Percentiles rank a stretch among this genome's conserved stretches.
Evolutionary conservation across 2,329 filamentous ascomycete genomes (phyloP).

Genomic region (Seiridium unicorne): DNA sequence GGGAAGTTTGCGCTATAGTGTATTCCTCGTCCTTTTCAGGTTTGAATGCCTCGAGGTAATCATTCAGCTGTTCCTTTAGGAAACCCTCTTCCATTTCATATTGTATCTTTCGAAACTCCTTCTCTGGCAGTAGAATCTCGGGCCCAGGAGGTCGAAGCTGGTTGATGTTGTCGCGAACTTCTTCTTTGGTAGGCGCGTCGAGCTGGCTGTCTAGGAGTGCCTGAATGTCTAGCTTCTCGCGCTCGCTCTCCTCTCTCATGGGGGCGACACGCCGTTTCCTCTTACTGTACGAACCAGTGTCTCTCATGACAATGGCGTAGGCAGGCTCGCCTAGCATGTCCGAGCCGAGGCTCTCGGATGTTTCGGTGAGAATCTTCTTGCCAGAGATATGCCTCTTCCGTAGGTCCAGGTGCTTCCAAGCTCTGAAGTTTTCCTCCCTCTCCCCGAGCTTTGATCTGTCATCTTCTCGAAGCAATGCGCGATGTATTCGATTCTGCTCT

Average conservation of each 20-base stretch:
- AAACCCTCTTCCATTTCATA: slow-evolving; percentile 42
- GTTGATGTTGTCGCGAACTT: slow-evolving; percentile 45
- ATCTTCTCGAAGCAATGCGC: not conserved
- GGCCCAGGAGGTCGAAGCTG: slow-evolving; percentile 46
- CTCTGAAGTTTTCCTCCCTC: not conserved
- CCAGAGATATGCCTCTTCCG: slow-evolving; percentile 19
- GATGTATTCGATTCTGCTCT: not conserved
- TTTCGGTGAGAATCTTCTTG: slow-evolving; percentile 23
- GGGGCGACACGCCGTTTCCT: not conserved
- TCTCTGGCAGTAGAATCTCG: slow-evolving; percentile 32
- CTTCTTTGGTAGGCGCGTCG: slow-evolving; percentile 25
- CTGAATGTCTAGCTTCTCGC: slow-evolving; percentile 28
- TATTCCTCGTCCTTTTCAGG: not conserved
- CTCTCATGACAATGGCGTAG: slow-evolving; percentile 46
- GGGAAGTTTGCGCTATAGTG: not conserved
- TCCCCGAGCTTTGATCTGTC: not conserved
- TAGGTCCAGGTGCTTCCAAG: slow-evolving; percentile 10
- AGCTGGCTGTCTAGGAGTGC: slow-evolving; percentile 26
- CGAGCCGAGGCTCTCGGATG: slow-evolving; percentile 20
- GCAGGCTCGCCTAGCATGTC: slow-evolving; percentile 37
- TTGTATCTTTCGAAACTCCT: slow-evolving; percentile 40
- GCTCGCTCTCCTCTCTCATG: not conserved
- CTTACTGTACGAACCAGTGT: slow-evolving; percentile 21
- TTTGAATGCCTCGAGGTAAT: slow-evolving; percentile 33
- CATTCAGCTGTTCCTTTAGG: slow-evolving; percentile 40